These are phyloP conservation scores for Kluyveromyces aestuarii DNA, from an alignment of 805 yeast species.

Conservation along the genomic window DNA sequence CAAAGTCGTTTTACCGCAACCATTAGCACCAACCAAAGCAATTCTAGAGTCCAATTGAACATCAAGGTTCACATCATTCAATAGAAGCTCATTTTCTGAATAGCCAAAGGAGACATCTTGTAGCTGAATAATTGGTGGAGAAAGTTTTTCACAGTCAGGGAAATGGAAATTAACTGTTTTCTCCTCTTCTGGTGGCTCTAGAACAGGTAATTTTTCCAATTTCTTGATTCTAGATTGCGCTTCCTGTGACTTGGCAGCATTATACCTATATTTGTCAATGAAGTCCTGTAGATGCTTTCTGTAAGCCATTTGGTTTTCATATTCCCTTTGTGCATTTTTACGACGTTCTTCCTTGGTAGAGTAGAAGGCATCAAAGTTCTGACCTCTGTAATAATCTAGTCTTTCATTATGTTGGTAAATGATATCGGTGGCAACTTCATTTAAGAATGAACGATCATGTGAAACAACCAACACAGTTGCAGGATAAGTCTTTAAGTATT, in stretches of 20 bases:
- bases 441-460: constrained; percentile 93
- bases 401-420: constrained; percentile 97
- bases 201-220: constrained; percentile 83
- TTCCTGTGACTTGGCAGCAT: constrained; percentile 95
- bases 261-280: constrained; percentile 93
- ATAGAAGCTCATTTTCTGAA: constrained; percentile 49
- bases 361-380: constrained; percentile 88
- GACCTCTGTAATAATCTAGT: constrained; percentile 88
- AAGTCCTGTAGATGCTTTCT: constrained; percentile 89
- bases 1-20: constrained; percentile 97
- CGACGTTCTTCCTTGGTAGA: constrained; percentile 91
- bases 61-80: constrained; percentile 75
- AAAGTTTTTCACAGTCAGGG: constrained; percentile 88
- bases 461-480: constrained; percentile 93
- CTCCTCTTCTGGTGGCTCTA: constrained; percentile 94
- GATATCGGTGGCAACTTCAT: constrained; percentile 97
- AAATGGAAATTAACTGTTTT: constrained; percentile 75
- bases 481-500: constrained; percentile 82
- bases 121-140: constrained; percentile 89
- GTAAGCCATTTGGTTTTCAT: constrained; percentile 94
- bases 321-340: constrained; percentile 87
- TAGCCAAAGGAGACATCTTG: constrained; percentile 86
- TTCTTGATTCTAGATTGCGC: constrained; percentile 98
- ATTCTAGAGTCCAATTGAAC: constrained; percentile 91
- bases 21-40: constrained; percentile 97